phyloP scores from a whole-genome alignment of 495 filamentous ascomycete genomes.

The Podospora conica region DNA sequence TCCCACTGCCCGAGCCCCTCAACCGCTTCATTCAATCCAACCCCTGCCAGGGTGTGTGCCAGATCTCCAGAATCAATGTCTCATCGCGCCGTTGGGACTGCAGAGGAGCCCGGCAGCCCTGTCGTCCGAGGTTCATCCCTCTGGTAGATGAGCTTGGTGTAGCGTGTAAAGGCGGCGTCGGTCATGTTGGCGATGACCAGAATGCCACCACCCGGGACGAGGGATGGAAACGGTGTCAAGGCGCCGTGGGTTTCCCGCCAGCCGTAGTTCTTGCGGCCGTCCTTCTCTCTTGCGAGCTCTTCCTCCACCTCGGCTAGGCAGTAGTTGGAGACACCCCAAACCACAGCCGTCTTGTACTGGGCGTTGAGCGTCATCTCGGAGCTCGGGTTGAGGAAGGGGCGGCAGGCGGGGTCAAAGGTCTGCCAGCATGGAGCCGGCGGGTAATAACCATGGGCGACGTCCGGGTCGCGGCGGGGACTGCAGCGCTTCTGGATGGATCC shows the following conservation, averaged over 20 bases:
- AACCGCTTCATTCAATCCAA: neutral
- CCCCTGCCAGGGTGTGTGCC: too few relatives aligned
- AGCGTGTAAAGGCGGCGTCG: conserved; percentile 11
- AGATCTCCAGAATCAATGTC: neutral
- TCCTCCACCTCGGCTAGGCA: conserved; percentile 19
- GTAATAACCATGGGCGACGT: conserved; percentile 19
- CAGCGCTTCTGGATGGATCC: conserved; percentile 14
- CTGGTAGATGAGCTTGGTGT: conserved; percentile 13
- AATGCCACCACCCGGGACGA: conserved; percentile 12
- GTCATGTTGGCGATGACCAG: conserved; percentile 21
- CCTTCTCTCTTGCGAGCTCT: conserved; percentile 15
- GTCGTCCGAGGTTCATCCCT: neutral
- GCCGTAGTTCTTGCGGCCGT: conserved; percentile 21
- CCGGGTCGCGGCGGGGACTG: conserved; percentile 20
- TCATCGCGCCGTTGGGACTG: neutral
- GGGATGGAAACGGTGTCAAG: conserved; percentile 2
- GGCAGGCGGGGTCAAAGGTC: conserved; percentile 20
- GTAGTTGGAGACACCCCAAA: conserved; percentile 14
- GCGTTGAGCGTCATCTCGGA: conserved; percentile 20
- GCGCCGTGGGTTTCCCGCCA: conserved; percentile 15
- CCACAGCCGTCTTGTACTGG: conserved; percentile 8
- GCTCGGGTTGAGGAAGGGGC: conserved; percentile 7
- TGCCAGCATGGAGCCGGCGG: conserved; percentile 29
- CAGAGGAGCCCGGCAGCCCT: neutral
- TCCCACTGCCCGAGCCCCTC: neutral